phyloP scores from a whole-genome alignment of 2,329 filamentous ascomycete genomes.

The Hymenoscyphus fraxineus region DNA sequence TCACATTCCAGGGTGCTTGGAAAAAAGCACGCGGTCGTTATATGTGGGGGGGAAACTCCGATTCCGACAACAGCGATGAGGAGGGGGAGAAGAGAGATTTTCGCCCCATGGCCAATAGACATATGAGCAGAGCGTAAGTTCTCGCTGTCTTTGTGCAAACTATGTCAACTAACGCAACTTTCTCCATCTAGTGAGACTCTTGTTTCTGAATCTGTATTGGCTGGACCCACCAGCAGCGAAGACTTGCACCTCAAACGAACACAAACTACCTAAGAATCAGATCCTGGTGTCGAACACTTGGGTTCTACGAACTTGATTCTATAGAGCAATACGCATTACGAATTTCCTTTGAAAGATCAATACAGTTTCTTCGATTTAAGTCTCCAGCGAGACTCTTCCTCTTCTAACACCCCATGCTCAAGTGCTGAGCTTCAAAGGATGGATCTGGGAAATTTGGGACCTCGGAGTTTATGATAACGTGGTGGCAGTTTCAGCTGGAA shows the following conservation, averaged over 20 bases:
- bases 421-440: conserved; percentile 13
- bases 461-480: not conserved
- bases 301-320: not conserved
- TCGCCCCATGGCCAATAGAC: conserved; percentile 2
- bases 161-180: not conserved
- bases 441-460: not conserved
- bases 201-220: not conserved
- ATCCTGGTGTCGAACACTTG: not conserved
- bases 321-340: not conserved
- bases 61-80: conserved; percentile 5
- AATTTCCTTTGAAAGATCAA: not conserved
- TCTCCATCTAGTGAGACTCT: conserved; percentile 10
- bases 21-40: not conserved
- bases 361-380: not conserved
- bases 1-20: conserved; percentile 16
- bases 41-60: not conserved
- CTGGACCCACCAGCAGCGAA: not conserved
- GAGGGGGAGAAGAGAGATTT: not conserved
- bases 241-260: not conserved
- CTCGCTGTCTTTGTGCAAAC: no score
- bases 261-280: not conserved
- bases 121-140: conserved; percentile 19
- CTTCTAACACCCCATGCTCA: conserved; percentile 3
- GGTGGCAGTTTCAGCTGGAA: not conserved
- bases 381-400: not conserved